Base-by-base conservation (phyloP, 371 early-diverging fungal genomes). In the Rhizopus sp. region DNA sequence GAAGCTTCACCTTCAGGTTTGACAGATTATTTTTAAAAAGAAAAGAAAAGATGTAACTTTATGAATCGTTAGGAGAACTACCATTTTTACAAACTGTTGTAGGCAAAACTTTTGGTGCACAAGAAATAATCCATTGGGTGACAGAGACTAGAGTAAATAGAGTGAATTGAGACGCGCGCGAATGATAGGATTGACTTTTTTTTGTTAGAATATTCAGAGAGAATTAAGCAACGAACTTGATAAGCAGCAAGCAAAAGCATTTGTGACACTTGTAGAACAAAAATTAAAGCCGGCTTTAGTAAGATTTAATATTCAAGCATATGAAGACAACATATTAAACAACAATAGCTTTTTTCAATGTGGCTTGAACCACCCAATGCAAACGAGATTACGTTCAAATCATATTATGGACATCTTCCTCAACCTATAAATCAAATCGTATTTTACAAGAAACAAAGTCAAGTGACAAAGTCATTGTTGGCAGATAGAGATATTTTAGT, bases 311-410 rank as follows among this genome's bases (percentile, higher is more conserved):
- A 32, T 12, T 7, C 7, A 58, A 2, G 16, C 7, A 23, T 33
- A 45, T 23, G 29, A 50, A 9, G 4, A 37, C 15, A 13, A 5
- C 7, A 37, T 33, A 3, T 46, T 6, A 30, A 38, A 33, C 32
- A 40, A 53, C 7, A 33, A 0, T 59, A 80, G 80, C 53, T 75
- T 2, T 80, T 77, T 48, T 75, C 77, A 1, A 63, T 71, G 66
- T 80, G 77, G 75, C 55, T 77, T 13, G 80, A 80, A 41, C 75
- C 80, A 2, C 44, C 71, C 29, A 80, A 80, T 48, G 70, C 69
- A n/a, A 57, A 57, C 9, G 51, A 71, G 54, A 49, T 55, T 34
- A 72, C 75, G 4, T 56, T 64, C 7, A 47, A 65, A 9, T 53
- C 52, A 9, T 80, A 80, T 48, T 80, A 58, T 66, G 78, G 65